A percentile compares a stretch with the other conserved stretches of the same genome.
Conservation (phyloP, 805 yeast genomes). For the Starmerella riodocensis region DNA sequence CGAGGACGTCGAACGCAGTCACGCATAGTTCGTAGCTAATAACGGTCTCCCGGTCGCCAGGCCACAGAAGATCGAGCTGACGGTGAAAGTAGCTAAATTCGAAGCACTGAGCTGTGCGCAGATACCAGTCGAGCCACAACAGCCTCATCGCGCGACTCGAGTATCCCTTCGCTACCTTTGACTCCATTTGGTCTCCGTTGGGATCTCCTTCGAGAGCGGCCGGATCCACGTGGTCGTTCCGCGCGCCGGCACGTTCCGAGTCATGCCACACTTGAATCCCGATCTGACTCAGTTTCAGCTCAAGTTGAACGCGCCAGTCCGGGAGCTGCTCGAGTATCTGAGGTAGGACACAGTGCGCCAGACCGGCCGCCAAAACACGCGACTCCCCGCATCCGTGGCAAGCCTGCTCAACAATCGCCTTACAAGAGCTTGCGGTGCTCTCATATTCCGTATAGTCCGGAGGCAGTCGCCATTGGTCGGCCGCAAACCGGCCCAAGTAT, state of each 20-base stretch:
- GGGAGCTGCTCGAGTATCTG: background rate
- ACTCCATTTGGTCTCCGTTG: background rate
- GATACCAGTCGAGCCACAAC: conserved; percentile 21
- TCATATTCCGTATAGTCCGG: conserved; percentile 1
- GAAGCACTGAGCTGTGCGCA: conserved; percentile 14
- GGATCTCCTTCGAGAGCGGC: background rate
- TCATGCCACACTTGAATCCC: background rate
- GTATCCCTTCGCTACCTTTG: background rate
- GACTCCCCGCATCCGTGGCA: conserved; percentile 13
- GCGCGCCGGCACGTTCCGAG: background rate
- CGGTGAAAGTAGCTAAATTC: conserved; percentile 1
- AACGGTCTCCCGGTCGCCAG: conserved; percentile 19
- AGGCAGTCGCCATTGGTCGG: conserved; percentile 7
- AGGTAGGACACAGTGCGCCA: background rate
- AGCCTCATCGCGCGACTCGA: conserved; percentile 17
- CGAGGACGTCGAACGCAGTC: conserved; percentile 31
- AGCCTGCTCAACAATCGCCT: conserved; percentile 13
- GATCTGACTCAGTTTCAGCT: background rate
- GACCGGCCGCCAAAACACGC: background rate
- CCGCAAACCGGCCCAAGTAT: conserved; percentile 17
- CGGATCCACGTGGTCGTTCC: background rate
- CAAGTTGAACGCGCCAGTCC: background rate
- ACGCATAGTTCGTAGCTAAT: conserved; percentile 32
- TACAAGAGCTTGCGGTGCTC: background rate
- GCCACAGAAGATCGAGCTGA: conserved; percentile 22